Conservation (phyloP, 768 basidiomycete species). For the Termitomyces eurrhizus region DNA sequence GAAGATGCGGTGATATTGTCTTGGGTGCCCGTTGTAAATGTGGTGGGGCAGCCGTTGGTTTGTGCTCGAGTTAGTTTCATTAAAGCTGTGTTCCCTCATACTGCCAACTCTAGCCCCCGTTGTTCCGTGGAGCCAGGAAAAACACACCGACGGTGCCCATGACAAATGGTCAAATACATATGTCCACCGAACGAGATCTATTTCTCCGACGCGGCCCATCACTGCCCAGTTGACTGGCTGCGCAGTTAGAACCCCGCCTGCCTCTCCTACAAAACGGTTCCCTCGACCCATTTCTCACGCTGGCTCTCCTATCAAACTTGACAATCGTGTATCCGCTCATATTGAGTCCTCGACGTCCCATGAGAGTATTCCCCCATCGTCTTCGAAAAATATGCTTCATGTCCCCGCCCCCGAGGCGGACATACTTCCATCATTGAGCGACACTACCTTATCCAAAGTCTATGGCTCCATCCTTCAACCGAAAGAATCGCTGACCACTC, state of each 20-base stretch:
- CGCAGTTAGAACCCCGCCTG: conserved; percentile 14
- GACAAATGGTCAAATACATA: conserved; percentile 85
- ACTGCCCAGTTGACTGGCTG: conserved; percentile 16
- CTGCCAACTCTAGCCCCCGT: conserved; percentile 50
- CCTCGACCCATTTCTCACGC: conserved; percentile 39
- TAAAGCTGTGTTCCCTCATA: conserved; percentile 1
- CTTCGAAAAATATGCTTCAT: conserved; percentile 50
- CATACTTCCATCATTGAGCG: conserved; percentile 54
- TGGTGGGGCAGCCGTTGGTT: conserved; percentile 77
- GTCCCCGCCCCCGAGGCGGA: conserved; percentile 52
- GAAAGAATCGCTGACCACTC: conserved; percentile 65
- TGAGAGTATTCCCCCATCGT: conserved; percentile 41
- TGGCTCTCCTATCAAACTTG: conserved; percentile 31
- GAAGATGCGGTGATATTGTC: conserved; percentile 83
- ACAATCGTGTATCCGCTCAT: conserved; percentile 51
- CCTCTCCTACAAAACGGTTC: conserved; percentile 41
- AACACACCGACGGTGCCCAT: conserved; percentile 36
- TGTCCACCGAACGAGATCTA: conserved; percentile 46
- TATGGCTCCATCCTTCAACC: conserved; percentile 84
- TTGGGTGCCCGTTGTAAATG: conserved; percentile 69
- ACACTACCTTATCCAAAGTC: conserved; percentile 70
- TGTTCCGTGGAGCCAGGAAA: conserved; percentile 57
- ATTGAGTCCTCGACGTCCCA: conserved; percentile 49
- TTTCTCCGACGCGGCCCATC: conserved; percentile 36
- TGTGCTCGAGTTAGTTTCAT: conserved; percentile 25